Conservation (phyloP, 1,284 basidiomycete species). For the Stygiomarasmius scandens region DNA sequence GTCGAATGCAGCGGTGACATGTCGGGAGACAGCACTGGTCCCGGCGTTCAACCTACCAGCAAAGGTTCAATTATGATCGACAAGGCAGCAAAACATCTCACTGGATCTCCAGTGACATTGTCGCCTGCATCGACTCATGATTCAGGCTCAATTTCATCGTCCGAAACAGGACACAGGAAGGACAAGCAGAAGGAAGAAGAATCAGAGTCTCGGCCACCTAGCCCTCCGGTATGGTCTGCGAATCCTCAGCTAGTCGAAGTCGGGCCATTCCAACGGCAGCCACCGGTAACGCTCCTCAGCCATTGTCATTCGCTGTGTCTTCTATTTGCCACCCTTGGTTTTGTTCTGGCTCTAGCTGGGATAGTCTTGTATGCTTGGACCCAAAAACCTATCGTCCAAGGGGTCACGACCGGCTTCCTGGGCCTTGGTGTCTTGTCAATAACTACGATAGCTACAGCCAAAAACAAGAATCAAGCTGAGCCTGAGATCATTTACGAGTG, state of each 20-base stretch:
- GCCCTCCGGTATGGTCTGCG: constrained; percentile 36
- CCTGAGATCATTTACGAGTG: neutral
- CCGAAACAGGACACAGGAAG: neutral
- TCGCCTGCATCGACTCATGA: neutral
- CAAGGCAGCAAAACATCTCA: constrained; percentile 28
- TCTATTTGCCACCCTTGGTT: constrained; percentile 50
- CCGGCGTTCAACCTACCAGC: neutral
- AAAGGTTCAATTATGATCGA: constrained; percentile 13
- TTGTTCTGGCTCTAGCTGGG: constrained; percentile 53
- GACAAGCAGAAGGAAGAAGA: neutral
- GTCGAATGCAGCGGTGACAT: constrained; percentile 14
- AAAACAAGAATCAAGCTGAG: neutral
- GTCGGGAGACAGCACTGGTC: neutral
- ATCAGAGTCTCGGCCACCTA: constrained; percentile 9
- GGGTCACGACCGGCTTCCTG: constrained; percentile 45
- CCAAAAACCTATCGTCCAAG: constrained; percentile 43
- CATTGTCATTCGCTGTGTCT: constrained; percentile 55
- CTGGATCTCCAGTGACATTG: constrained; percentile 10
- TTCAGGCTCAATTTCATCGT: neutral
- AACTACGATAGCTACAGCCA: constrained; percentile 16
- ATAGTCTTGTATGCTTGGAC: constrained; percentile 55
- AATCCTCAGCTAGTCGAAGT: constrained; percentile 48
- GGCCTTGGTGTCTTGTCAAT: constrained; percentile 37
- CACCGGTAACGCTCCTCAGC: constrained; percentile 50
- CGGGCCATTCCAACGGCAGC: constrained; percentile 38